These are phyloP conservation scores for Diplodia corticola DNA, from an alignment of 2,329 filamentous ascomycete genomes.

Conservation along the genomic window DNA sequence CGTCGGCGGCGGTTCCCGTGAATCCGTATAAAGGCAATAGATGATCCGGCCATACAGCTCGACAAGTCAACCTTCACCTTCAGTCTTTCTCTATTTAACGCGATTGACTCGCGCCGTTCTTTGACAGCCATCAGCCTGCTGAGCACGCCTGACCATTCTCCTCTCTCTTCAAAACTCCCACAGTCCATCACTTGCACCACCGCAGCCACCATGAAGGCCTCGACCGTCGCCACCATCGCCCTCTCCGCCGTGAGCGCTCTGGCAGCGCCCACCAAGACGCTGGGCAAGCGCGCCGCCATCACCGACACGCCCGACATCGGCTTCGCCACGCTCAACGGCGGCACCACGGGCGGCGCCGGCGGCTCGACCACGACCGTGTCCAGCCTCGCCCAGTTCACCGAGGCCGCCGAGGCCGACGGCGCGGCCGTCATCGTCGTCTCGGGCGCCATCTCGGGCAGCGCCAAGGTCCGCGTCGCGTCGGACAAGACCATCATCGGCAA, in stretches of 20 bases:
- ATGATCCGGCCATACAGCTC: background rate
- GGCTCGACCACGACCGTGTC: conserved; percentile 39
- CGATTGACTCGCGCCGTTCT: conserved; percentile 15
- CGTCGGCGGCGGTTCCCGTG: conserved; percentile 13
- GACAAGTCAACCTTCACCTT: background rate
- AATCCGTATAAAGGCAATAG: conserved; percentile 4
- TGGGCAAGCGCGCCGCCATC: conserved; percentile 34
- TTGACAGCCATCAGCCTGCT: conserved; percentile 19
- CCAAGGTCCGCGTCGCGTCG: conserved; percentile 48
- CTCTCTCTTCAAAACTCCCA: conserved; percentile 23
- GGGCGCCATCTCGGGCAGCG: conserved; percentile 47
- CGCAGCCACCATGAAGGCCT: conserved; percentile 34
- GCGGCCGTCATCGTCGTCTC: conserved; percentile 51
- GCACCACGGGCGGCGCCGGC: conserved; percentile 43
- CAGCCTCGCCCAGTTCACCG: conserved; percentile 42
- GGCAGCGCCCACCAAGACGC: conserved; percentile 36
- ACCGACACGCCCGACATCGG: conserved; percentile 35
- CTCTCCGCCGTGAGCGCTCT: conserved; percentile 33
- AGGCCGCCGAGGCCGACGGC: conserved; percentile 47
- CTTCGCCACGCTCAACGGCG: conserved; percentile 38
- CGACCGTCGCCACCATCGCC: conserved; percentile 33
- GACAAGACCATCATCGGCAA: conserved; percentile 56
- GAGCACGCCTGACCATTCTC: conserved; percentile 12
- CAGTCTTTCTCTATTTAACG: conserved; percentile 21
- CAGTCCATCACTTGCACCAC: no score